Evolutionary conservation across 2,329 filamentous ascomycete species (phyloP), one percentile per base, ranked within the genome.

Genomic region (Pseudogymnoascus sp.): DNA sequence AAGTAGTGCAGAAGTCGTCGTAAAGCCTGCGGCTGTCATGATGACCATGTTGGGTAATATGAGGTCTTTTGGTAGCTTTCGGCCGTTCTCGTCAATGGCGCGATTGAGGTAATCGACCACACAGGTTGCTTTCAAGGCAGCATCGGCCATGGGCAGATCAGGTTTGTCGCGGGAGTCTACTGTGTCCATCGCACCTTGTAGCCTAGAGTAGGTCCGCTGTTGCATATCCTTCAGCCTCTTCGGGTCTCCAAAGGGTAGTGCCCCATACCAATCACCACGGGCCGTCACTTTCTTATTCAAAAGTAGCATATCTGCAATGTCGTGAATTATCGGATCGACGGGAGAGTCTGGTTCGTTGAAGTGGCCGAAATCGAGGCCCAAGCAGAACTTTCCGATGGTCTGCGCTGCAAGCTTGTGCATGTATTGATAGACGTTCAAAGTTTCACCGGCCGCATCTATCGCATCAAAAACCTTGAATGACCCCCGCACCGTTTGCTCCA

Each of bases 281-380:
- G 80, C 77, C 0, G 81, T 77, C 6, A 86, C 75, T 69, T 83
- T 83, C 74, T 87, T 87, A 71, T 85, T 87, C 11, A 88, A 71
- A 28, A 77, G 74, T 1, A 88, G 74, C 0, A 76, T 66, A 45
- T 81, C 75, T 0, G 79, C 83, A 45, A 87, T 82, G 8, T 72
- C 65, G 41, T 74, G 68, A 0, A 85, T 79, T 71, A 86, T 80
- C 58, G 79, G 75, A 67, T 84, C 79, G 0, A 80, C 69, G 0
- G 76, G 79, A 0, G 83, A 73, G 59, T 85, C 76, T 1, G 70
- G 63, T 6, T 64, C 31, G 0, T 66, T 64, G 61, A 80, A 80
- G 61, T 80, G 78, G 5, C 76, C 62, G 60, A 80, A 74, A 37
- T 80, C 77, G 63, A 76, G 63, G 0, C 77, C 77, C 1, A 80